These are phyloP conservation scores for Inga leiocalycina DNA, from an alignment of 306 rosid genomes.

Conservation along the genomic window DNA sequence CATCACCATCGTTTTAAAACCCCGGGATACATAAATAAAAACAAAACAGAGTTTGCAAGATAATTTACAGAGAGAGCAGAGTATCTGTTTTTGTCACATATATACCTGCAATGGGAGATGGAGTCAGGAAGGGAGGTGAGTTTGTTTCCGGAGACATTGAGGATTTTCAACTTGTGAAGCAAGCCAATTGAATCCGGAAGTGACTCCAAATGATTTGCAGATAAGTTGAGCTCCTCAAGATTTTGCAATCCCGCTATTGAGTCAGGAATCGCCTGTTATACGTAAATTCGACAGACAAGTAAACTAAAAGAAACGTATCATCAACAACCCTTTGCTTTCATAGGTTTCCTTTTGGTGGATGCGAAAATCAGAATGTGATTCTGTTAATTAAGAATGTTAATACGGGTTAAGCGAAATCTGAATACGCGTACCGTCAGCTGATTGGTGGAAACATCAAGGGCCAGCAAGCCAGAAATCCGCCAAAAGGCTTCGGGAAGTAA, in stretches of 20 bases:
- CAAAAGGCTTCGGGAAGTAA: slow-evolving; percentile 89
- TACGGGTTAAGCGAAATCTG: not conserved
- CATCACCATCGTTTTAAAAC: not conserved
- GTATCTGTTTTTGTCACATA: slow-evolving; percentile 23
- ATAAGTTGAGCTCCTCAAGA: slow-evolving; percentile 81
- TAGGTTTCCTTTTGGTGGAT: not conserved
- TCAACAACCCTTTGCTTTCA: too few relatives aligned
- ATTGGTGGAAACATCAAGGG: slow-evolving; percentile 68
- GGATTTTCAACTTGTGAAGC: slow-evolving; percentile 71
- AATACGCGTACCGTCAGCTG: slow-evolving; percentile 58
- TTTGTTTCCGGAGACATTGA: slow-evolving; percentile 82
- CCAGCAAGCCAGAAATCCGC: slow-evolving; percentile 57
- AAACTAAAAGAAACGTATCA: too few relatives aligned
- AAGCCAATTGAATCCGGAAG: slow-evolving; percentile 89
- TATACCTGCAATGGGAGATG: slow-evolving; percentile 93
- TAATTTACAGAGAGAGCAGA: not conserved
- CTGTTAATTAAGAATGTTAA: not conserved
- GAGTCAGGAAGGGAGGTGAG: slow-evolving; percentile 77
- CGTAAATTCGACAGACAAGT: too few relatives aligned
- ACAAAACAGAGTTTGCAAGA: not conserved
- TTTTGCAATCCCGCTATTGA: slow-evolving; percentile 79
- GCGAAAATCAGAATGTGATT: not conserved
- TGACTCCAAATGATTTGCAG: slow-evolving; percentile 71
- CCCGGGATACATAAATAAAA: not conserved
- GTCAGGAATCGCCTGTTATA: slow-evolving; percentile 74